Conservation (phyloP, 2,329 filamentous ascomycete genomes). For the Fusarium temperatum region DNA sequence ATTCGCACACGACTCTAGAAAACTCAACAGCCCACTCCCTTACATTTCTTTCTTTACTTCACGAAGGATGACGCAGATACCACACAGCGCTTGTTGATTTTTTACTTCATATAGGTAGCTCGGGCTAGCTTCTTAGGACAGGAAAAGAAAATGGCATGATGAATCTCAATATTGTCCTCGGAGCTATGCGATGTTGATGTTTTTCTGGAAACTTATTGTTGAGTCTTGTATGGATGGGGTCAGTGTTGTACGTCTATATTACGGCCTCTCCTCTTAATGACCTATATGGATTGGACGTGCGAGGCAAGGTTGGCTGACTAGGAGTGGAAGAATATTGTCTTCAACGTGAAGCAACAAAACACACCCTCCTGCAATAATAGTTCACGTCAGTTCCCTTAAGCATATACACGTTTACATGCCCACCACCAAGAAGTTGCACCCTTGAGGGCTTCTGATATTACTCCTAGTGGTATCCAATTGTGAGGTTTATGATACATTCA, state of each 20-base stretch:
- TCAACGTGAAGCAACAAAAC: background rate
- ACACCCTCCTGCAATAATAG: too few relatives aligned
- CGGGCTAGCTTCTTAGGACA: slow-evolving; percentile 35
- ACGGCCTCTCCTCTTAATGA: background rate
- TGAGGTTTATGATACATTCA: background rate
- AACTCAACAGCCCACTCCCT: slow-evolving; percentile 28
- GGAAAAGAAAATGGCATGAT: slow-evolving; percentile 32
- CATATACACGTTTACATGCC: background rate
- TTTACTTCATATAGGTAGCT: slow-evolving; percentile 30
- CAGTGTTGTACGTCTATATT: background rate
- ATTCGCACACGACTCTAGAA: slow-evolving; percentile 34
- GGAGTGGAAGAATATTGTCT: background rate
- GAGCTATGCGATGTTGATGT: background rate
- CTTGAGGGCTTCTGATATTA: background rate
- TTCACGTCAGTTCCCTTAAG: background rate
- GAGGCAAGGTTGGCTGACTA: background rate
- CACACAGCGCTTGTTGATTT: slow-evolving; percentile 28
- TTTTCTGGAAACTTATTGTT: background rate
- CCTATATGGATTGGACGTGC: background rate
- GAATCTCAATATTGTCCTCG: background rate
- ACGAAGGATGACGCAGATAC: slow-evolving; percentile 32
- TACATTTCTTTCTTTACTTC: slow-evolving; percentile 7
- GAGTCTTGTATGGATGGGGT: background rate
- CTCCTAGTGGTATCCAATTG: too few relatives aligned
- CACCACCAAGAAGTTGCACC: background rate